Conservation (phyloP, 345 rosid genomes). For the Isatis tinctoria region DNA sequence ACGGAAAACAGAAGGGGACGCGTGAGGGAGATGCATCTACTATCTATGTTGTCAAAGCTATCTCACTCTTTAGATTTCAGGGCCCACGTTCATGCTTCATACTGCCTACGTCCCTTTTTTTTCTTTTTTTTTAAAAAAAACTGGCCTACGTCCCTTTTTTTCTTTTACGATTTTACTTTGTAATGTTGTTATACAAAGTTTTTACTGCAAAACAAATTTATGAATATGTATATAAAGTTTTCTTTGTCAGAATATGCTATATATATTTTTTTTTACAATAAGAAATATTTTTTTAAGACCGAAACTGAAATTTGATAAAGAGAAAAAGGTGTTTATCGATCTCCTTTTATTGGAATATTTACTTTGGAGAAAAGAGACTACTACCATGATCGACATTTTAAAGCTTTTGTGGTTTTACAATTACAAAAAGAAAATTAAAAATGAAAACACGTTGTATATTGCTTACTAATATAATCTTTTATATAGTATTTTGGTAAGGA, state of each 20-base stretch:
- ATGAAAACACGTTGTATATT: neutral
- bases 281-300: neutral
- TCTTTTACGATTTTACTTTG: neutral
- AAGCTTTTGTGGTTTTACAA: neutral
- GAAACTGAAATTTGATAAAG: neutral
- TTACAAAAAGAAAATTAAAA: neutral
- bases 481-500: too few species aligned
- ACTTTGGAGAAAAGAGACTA: conserved; percentile 9
- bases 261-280: neutral
- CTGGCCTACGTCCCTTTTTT: conserved; percentile 1
- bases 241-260: neutral
- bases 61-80: conserved; percentile 14
- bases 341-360: conserved; percentile 11
- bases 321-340: neutral
- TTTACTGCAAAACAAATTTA: neutral
- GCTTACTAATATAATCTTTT: neutral
- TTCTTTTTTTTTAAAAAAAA: too few species aligned
- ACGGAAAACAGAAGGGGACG: conserved; percentile 1
- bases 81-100: conserved; percentile 17
- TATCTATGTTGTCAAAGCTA: conserved; percentile 17
- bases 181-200: neutral
- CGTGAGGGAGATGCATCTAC: neutral
- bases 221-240: neutral
- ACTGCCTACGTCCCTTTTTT: neutral
- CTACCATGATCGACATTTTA: conserved; percentile 9